Base-by-base conservation (phyloP, 148 eudicot species). In the Rhododendron molle region DNA sequence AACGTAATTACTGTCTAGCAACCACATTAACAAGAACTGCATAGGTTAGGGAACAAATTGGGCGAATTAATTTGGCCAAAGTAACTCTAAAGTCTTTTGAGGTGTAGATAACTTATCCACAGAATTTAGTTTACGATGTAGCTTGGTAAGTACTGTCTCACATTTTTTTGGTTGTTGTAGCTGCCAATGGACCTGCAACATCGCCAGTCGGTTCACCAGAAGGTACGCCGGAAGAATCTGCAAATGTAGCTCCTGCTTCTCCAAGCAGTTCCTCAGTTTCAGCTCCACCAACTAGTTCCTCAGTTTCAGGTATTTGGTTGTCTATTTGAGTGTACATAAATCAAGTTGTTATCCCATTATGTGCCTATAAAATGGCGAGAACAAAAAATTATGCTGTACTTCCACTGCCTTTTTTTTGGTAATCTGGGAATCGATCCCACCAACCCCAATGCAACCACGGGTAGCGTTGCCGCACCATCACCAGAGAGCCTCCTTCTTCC, bases 201-300 rank as follows among this genome's bases (percentile, higher is more conserved):
- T 81, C 83, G 0, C 71, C 83, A 0, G 72, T 58, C 9, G 18
- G 71, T 34, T 18, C 83, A 50, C 43, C 43, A 0, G 62, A 80
- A 50, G 43, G 7, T 8, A 28, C 34, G 32, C 72, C 83, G 8
- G 83, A 36, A 56, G 83, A 36, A 56, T 81, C 83, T 16, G 18
- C 83, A 38, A 56, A n/a, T 46, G 47, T 3, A 30, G 38, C 46
- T 21, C 69, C 69, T 54, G 83, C 21, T 72, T 86, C 90, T 84
- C 88, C 85, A 72, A 62, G 49, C 30, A 47, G 47, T 26, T 47
- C 88, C 6, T 84, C 90, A 71, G 85, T 76, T 13, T 74, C 90
- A 74, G 85, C 83, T 89, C 81, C 30, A 34, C 30, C 12, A 18
- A 81, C 2, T 2, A 81, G 67, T 28, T 28, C 20, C 71, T 69